Conservation (phyloP, 129 eudicot genomes). For the Silybum marianum region DNA sequence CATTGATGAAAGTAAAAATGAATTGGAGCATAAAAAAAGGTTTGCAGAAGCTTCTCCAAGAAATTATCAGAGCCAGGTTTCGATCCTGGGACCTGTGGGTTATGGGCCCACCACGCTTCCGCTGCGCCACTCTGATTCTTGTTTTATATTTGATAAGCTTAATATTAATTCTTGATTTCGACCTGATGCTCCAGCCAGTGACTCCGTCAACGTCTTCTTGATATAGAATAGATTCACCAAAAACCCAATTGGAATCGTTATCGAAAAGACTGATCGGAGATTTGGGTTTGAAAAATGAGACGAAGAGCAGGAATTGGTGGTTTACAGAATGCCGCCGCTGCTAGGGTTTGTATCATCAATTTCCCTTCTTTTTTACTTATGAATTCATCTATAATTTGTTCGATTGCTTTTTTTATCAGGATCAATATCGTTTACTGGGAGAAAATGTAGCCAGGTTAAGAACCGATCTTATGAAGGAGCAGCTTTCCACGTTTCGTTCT, state of each 20-base stretch:
- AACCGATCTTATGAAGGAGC: slow-evolving; percentile 97
- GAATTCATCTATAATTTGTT: neutral
- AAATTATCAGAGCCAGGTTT: slow-evolving; percentile 72
- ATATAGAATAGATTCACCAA: neutral
- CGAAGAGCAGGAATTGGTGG: slow-evolving; percentile 98
- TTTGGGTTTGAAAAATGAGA: slow-evolving; percentile 48
- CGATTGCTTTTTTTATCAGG: slow-evolving; percentile 38
- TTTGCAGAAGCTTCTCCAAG: too few species aligned
- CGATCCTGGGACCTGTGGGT: slow-evolving; percentile 96
- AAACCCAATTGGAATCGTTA: neutral
- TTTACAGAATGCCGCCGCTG: slow-evolving; percentile 81
- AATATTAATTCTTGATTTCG: too few species aligned
- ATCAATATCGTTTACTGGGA: slow-evolving; percentile 74
- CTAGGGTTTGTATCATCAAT: slow-evolving; percentile 61
- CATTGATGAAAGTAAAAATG: too few species aligned
- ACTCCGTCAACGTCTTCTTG: slow-evolving; percentile 4
- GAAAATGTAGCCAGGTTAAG: slow-evolving; percentile 93
- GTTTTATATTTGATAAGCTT: too few species aligned
- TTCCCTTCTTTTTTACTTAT: neutral
- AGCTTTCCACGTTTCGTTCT: slow-evolving; percentile 90
- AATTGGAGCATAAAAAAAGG: too few species aligned
- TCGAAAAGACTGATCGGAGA: neutral
- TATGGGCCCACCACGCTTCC: slow-evolving; percentile 98
- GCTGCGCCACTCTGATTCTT: slow-evolving; percentile 71
- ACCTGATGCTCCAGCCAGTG: too few species aligned